Conservation (phyloP, 2,329 filamentous ascomycete species). For the Fusarium sp. region DNA sequence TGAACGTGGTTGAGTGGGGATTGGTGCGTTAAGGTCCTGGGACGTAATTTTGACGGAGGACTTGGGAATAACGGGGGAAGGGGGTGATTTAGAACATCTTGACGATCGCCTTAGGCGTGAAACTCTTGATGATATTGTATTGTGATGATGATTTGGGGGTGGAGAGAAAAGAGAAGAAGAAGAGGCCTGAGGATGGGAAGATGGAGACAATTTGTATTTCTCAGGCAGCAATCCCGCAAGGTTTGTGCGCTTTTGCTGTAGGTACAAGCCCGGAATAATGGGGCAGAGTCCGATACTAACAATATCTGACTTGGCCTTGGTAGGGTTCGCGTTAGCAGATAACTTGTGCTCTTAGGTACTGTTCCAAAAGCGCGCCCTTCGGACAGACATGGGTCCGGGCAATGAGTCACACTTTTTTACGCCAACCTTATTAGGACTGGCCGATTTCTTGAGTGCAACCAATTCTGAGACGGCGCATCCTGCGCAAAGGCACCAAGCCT, state of each 20-base stretch:
- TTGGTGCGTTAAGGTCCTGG: constrained; percentile 50
- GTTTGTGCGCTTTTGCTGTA: constrained; percentile 32
- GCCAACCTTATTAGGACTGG: constrained; percentile 45
- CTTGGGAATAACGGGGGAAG: constrained; percentile 49
- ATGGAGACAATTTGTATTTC: constrained; percentile 55
- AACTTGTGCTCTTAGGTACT: constrained; percentile 27
- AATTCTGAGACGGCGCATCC: constrained; percentile 39
- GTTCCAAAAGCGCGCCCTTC: constrained; percentile 34
- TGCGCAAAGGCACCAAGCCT: constrained; percentile 26
- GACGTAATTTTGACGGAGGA: constrained; percentile 65
- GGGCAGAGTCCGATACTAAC: constrained; percentile 32
- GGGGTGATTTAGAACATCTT: constrained; percentile 69
- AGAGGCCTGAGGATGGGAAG: constrained; percentile 40
- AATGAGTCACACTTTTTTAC: constrained; percentile 50
- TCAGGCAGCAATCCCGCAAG: constrained; percentile 55
- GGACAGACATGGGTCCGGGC: constrained; percentile 42
- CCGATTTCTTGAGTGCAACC: constrained; percentile 37
- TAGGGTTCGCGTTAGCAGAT: constrained; percentile 10
- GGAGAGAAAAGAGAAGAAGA: constrained; percentile 49
- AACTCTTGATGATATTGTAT: constrained; percentile 42
- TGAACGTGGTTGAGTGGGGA: constrained; percentile 60
- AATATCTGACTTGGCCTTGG: background rate
- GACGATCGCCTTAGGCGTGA: constrained; percentile 53
- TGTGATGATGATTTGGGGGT: constrained; percentile 48
- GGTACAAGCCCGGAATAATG: constrained; percentile 36